Percentiles rank a stretch among this genome's conserved stretches.
Conservation (phyloP, 1,284 basidiomycete genomes). For the Coriolopsis trogii region DNA sequence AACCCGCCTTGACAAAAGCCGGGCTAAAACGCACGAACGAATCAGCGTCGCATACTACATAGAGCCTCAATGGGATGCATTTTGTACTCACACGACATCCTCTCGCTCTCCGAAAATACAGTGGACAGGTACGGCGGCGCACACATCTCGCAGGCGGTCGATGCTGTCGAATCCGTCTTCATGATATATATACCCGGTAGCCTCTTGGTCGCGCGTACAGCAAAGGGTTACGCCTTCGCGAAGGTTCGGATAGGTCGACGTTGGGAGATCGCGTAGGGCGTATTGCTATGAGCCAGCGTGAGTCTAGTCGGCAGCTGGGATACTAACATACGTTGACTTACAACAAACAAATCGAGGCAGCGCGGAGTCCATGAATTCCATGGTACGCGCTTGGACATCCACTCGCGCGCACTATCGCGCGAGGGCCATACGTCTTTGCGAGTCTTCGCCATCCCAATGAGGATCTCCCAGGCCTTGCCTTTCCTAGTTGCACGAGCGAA, state of each 20-base stretch:
- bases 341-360: constrained; percentile 9
- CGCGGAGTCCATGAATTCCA: constrained; percentile 26
- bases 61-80: neutral
- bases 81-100: constrained; percentile 14
- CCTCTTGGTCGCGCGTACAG: constrained; percentile 15
- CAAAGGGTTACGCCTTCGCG: constrained; percentile 15
- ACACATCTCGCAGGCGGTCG: constrained; percentile 11
- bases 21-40: neutral
- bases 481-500: neutral
- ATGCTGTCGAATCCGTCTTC: constrained; percentile 10
- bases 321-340: neutral
- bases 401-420: constrained; percentile 13
- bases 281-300: constrained; percentile 5
- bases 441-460: neutral
- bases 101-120: constrained; percentile 8
- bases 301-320: neutral
- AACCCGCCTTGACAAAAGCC: neutral
- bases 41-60: neutral
- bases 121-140: constrained; percentile 16
- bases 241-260: constrained; percentile 11
- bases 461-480: neutral
- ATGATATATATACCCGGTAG: constrained; percentile 8
- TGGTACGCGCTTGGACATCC: constrained; percentile 13
- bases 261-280: constrained; percentile 19
- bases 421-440: constrained; percentile 24